Conservation (phyloP, 2,329 filamentous ascomycete genomes). For the Geosmithia flava region DNA sequence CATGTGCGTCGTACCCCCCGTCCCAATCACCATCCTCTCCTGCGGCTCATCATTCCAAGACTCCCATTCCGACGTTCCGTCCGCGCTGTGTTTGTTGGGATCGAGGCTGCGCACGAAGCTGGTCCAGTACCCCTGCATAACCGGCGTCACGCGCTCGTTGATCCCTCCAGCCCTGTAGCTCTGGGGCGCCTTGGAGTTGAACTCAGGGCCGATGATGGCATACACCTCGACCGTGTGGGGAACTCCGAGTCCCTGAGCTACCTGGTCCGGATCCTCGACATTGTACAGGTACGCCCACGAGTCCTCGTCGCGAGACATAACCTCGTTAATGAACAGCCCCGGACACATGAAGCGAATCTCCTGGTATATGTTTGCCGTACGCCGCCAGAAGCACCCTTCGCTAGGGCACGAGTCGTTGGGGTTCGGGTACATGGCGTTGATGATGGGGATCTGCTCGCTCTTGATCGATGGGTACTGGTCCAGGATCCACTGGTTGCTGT, state of each 20-base stretch:
- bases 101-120: constrained; percentile 57
- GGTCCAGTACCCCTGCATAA: constrained; percentile 61
- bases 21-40: constrained; percentile 25
- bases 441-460: constrained; percentile 14
- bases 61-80: constrained; percentile 24
- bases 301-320: constrained; percentile 7
- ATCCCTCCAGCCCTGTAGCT: constrained; percentile 39
- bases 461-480: constrained; percentile 20
- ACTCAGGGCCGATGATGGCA: constrained; percentile 54
- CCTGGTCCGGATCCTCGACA: constrained; percentile 32
- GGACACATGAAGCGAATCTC: constrained; percentile 23
- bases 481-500: constrained; percentile 19
- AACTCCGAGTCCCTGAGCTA: constrained; percentile 45
- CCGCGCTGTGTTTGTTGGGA: constrained; percentile 39
- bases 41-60: constrained; percentile 17
- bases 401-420: constrained; percentile 17
- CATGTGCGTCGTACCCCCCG: constrained; percentile 23
- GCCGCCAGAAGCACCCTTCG: constrained; percentile 22
- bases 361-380: constrained; percentile 20
- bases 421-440: constrained; percentile 22
- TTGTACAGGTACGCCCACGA: constrained; percentile 62
- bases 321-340: constrained; percentile 15
- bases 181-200: constrained; percentile 33
- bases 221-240: constrained; percentile 54
- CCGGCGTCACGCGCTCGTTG: constrained; percentile 44